Evolutionary conservation across 805 yeast genomes (phyloP).

Genomic region (Candida corydali): DNA sequence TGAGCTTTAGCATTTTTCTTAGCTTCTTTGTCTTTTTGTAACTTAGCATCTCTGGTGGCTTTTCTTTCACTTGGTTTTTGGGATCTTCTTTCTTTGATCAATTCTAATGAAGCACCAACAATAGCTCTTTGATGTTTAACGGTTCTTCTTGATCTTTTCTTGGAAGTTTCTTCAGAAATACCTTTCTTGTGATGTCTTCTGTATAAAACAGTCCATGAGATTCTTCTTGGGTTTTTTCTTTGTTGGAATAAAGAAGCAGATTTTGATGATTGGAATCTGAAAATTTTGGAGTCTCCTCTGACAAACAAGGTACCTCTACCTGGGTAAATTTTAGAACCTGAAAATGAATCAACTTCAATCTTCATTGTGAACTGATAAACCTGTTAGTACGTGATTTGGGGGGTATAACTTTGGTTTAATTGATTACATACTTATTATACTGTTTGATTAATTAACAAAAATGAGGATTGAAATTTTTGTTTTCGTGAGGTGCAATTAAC

Average conservation of each 20-base stretch:
- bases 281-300: conserved; percentile 99
- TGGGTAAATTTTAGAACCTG: conserved; percentile 99
- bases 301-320: conserved; percentile 99
- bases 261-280: conserved; percentile 99
- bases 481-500: no score
- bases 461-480: conserved; percentile 4
- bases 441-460: conserved; percentile 5
- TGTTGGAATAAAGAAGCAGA: conserved; percentile 97
- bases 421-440: conserved; percentile 3
- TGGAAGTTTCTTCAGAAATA: conserved; percentile 95
- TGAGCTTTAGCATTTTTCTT: conserved; percentile 89
- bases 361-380: conserved; percentile 59
- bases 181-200: conserved; percentile 99
- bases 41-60: conserved; percentile 93
- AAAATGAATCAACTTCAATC: conserved; percentile 99
- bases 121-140: conserved; percentile 99
- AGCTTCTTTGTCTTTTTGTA: conserved; percentile 77
- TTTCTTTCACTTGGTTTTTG: conserved; percentile 96
- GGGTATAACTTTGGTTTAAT: not conserved
- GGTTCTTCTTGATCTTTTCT: conserved; percentile 96
- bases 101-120: conserved; percentile 98
- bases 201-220: conserved; percentile 98
- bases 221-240: conserved; percentile 99
- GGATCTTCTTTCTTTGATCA: conserved; percentile 96
- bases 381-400: conserved; percentile 26